Evolutionary conservation across 2,329 filamentous ascomycete species (phyloP).

Genomic region (Alternaria gaisen): DNA sequence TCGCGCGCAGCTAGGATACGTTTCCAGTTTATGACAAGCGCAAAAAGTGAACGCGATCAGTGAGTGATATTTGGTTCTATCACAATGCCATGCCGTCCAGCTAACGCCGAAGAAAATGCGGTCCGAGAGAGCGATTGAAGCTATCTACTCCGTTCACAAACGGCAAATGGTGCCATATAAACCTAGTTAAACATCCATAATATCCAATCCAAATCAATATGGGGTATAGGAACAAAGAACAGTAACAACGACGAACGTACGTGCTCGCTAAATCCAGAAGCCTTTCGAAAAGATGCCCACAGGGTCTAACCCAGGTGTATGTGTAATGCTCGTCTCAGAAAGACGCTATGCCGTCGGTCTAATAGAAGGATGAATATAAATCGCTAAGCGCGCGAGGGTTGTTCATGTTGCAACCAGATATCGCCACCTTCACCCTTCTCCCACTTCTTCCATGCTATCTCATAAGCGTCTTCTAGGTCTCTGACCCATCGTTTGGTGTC

Average conservation of each 20-base stretch:
- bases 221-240: slow-evolving; percentile 16
- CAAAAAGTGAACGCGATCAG: background rate
- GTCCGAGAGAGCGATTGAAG: background rate
- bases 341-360: slow-evolving; percentile 1
- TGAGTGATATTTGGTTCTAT: background rate
- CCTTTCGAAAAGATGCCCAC: background rate
- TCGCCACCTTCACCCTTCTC: slow-evolving; percentile 87
- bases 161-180: background rate
- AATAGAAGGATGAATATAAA: slow-evolving; percentile 3
- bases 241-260: slow-evolving; percentile 8
- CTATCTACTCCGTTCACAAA: background rate
- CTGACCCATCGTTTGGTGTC: slow-evolving; percentile 90
- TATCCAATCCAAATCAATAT: slow-evolving; percentile 16
- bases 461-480: slow-evolving; percentile 88
- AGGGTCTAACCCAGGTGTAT: slow-evolving; percentile 9
- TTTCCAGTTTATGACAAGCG: background rate
- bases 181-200: background rate
- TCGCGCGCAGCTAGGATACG: background rate
- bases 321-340: background rate
- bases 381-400: slow-evolving; percentile 5
- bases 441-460: slow-evolving; percentile 89
- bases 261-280: slow-evolving; percentile 11
- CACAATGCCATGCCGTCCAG: background rate
- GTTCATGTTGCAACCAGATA: slow-evolving; percentile 72
- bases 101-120: background rate